These are phyloP conservation scores for Trametes meyenii DNA, from an alignment of 768 basidiomycete species.

Conservation along the genomic window DNA sequence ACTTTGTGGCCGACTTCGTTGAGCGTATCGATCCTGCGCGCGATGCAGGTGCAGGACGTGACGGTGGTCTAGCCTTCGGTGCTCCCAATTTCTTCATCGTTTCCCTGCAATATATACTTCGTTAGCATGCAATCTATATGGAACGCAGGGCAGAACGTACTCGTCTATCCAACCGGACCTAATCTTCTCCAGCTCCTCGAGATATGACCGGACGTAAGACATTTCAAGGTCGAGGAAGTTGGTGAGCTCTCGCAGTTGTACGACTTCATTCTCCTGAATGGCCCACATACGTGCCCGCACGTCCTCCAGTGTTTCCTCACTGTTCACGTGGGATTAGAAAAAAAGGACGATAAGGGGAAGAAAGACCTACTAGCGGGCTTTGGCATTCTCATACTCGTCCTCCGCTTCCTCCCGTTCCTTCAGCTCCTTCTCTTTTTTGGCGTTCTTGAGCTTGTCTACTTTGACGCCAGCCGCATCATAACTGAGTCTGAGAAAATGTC, in stretches of 20 bases:
- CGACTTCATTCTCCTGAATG: constrained; percentile 79
- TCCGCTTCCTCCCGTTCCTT: constrained; percentile 74
- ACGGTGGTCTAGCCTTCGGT: constrained; percentile 11
- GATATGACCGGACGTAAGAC: constrained; percentile 72
- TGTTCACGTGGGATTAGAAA: constrained; percentile 29
- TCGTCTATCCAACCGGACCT: constrained; percentile 67
- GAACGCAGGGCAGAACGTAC: constrained; percentile 41
- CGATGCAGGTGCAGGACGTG: constrained; percentile 24
- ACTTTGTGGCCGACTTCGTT: constrained; percentile 37
- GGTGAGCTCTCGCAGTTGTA: constrained; percentile 71
- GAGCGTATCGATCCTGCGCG: constrained; percentile 40
- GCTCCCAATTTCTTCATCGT: constrained; percentile 19
- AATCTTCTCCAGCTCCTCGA: constrained; percentile 72
- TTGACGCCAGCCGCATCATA: constrained; percentile 78
- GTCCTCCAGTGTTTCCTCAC: constrained; percentile 87
- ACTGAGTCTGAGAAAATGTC: constrained; percentile 48
- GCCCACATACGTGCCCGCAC: constrained; percentile 77
- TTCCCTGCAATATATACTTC: neutral
- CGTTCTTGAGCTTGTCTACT: constrained; percentile 62
- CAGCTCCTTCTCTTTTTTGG: constrained; percentile 80
- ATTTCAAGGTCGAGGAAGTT: constrained; percentile 73
- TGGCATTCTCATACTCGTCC: constrained; percentile 74
- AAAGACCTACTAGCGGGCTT: constrained; percentile 69
- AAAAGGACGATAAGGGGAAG: neutral
- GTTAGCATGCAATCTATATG: neutral